Evolutionary conservation across 1,139 yeast genomes (phyloP), one percentile per base, ranked within the genome.

Genomic region (Candida albicans): DNA sequence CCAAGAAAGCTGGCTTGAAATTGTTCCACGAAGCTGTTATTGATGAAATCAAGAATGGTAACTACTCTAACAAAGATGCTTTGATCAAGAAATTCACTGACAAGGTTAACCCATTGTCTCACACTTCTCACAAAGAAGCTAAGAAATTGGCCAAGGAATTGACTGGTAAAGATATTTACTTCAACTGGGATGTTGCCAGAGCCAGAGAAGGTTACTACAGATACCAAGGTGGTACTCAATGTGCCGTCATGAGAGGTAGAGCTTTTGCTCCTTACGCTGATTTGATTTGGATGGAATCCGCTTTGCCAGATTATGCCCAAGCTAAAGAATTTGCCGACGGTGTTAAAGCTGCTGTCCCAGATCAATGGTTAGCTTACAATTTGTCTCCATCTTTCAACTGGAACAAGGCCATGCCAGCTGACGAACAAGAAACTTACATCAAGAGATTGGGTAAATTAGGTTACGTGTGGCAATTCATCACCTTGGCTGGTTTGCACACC

Each of bases 271-370:
- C 97, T 53, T 91, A 85, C 68, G 90, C 95, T 46, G 99, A 93
- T 70, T 78, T 93, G 75, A 85, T 91, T 58, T 93, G 99, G 99
- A 91, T 93, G 98, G 98, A 93, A 76, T 87, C 96, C 51, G 93
- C 95, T 68, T 81, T 88, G 56, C 98, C 99, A 57, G 96, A 90
- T 68, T 91, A 79, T 71, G 79, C 75, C 49, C 98, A 93, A 75
- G 98, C 98, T 54, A 81, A 85, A 70, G 96, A 90, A 70, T 93
- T 91, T 61, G 95, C 97, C 46, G 87, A 82, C 35, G 97, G 97
- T 61, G 95, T 90, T 58, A 84, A 84, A 67, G 78, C 82, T 39
- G 77, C 77, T 50, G 85, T 67, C 68, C 98, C 98, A 58, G 77
- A 87, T 57, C 93, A 90, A 70, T 90, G 96, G 98, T 80, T 90